These are phyloP conservation scores for Inonotus obliquus DNA, from an alignment of 1,284 basidiomycete genomes.

Conservation along the genomic window DNA sequence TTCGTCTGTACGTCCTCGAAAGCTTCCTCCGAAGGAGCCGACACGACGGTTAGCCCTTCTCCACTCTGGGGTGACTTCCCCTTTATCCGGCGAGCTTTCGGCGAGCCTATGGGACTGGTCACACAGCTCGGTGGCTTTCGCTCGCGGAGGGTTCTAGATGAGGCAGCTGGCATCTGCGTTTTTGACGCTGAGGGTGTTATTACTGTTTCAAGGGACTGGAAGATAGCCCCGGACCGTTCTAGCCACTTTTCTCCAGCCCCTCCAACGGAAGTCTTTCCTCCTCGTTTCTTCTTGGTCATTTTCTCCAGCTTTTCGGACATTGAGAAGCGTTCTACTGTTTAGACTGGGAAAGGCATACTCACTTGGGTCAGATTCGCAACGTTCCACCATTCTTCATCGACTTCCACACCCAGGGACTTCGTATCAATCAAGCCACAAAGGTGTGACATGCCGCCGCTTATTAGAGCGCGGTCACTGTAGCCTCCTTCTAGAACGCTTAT, in stretches of 20 bases:
- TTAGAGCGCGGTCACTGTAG: conserved; percentile 87
- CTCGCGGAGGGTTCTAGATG: conserved; percentile 54
- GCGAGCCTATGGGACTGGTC: conserved; percentile 19
- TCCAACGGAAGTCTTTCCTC: conserved; percentile 37
- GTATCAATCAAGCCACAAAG: conserved; percentile 58
- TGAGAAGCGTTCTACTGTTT: background rate
- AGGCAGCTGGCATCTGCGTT: conserved; percentile 28
- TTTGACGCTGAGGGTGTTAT: conserved; percentile 27
- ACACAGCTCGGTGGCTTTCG: conserved; percentile 37
- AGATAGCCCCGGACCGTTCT: conserved; percentile 40
- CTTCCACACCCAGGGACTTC: conserved; percentile 22
- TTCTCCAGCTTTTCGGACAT: conserved; percentile 58
- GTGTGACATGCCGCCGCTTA: conserved; percentile 79
- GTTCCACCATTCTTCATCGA: conserved; percentile 66
- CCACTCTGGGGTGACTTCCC: background rate
- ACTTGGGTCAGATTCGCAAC: conserved; percentile 62
- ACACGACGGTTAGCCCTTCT: background rate
- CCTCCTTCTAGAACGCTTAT: conserved; percentile 93
- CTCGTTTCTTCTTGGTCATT: conserved; percentile 56
- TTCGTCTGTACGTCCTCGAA: conserved; percentile 15
- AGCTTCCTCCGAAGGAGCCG: background rate
- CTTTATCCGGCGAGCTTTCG: conserved; percentile 7
- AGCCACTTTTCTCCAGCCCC: conserved; percentile 49
- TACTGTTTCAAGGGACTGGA: conserved; percentile 37
- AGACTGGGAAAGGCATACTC: conserved; percentile 13